Evolutionary conservation across 1,139 yeast genomes (phyloP).

Genomic region (Yamadazyma pseudoaaseri): DNA sequence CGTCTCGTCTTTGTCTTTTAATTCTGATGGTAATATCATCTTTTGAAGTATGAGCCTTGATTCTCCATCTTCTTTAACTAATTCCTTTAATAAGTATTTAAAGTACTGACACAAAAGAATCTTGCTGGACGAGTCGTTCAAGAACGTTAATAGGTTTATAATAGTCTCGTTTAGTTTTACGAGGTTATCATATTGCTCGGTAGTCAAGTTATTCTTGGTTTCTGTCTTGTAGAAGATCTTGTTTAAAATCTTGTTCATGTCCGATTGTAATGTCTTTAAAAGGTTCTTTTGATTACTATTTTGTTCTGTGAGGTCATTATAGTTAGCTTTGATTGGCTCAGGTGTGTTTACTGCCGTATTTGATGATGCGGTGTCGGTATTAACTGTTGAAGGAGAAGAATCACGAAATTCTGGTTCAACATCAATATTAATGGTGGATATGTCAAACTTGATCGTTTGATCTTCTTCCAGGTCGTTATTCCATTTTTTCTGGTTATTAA

Average conservation of each 20-base stretch:
- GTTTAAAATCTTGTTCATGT: conserved; percentile 32
- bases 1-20: conserved; percentile 15
- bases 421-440: conserved; percentile 28
- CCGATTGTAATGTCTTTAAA: conserved; percentile 24
- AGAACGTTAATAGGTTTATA: conserved; percentile 25
- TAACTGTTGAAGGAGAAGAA: conserved; percentile 12
- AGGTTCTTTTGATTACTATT: conserved; percentile 25
- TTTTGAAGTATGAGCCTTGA: conserved; percentile 24
- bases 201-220: conserved; percentile 27
- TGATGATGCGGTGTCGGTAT: neutral
- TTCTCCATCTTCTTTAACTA: conserved; percentile 22
- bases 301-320: conserved; percentile 11
- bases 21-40: conserved; percentile 37
- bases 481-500: conserved; percentile 38
- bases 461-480: conserved; percentile 16
- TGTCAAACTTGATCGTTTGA: conserved; percentile 33
- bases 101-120: conserved; percentile 39
- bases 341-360: neutral
- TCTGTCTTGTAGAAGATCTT: conserved; percentile 39
- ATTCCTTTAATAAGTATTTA: conserved; percentile 41
- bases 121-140: conserved; percentile 21
- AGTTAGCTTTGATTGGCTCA: conserved; percentile 6
- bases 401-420: conserved; percentile 16
- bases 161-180: conserved; percentile 32
- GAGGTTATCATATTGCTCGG: conserved; percentile 36